phyloP scores from a whole-genome alignment of 108 stramenopile species.

The Cyclostephanos tholiformis region DNA sequence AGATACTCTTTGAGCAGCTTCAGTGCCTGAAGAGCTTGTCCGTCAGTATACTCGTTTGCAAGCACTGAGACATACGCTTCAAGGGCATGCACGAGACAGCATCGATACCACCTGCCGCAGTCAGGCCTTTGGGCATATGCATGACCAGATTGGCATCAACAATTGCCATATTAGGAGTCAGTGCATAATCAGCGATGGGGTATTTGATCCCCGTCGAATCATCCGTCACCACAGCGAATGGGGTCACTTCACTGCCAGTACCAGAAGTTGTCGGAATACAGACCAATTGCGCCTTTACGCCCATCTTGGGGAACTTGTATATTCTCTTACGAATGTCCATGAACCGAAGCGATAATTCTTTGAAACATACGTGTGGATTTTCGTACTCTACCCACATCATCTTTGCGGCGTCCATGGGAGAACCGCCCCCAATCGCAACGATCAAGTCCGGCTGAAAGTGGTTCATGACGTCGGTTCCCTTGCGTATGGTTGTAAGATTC shows the following conservation, averaged over 20 bases:
- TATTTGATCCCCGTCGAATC: slow-evolving; percentile 39
- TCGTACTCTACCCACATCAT: slow-evolving; percentile 45
- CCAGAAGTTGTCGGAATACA: slow-evolving; percentile 54
- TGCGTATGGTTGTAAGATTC: slow-evolving; percentile 21
- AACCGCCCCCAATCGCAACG: slow-evolving; percentile 35
- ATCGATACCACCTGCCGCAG: slow-evolving; percentile 42
- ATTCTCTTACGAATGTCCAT: slow-evolving; percentile 50
- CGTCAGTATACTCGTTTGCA: slow-evolving; percentile 44
- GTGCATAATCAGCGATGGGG: slow-evolving; percentile 36
- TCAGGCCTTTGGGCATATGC: slow-evolving; percentile 33
- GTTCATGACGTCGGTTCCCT: slow-evolving; percentile 22
- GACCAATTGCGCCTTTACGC: slow-evolving; percentile 40
- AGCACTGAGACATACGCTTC: slow-evolving; percentile 51
- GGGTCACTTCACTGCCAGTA: slow-evolving; percentile 50
- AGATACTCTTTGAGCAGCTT: slow-evolving; percentile 40
- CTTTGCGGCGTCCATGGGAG: slow-evolving; percentile 45
- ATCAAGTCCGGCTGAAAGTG: slow-evolving; percentile 27
- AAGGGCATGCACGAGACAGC: slow-evolving; percentile 40
- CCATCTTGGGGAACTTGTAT: slow-evolving; percentile 44
- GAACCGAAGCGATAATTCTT: slow-evolving; percentile 38
- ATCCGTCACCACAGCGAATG: slow-evolving; percentile 46
- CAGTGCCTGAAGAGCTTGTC: slow-evolving; percentile 43
- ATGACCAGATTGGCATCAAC: slow-evolving; percentile 34
- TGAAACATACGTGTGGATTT: slow-evolving; percentile 37
- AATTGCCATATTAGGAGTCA: slow-evolving; percentile 49